These are phyloP conservation scores for Hyphopichia fennica DNA, from an alignment of 1,139 yeast genomes.

Conservation along the genomic window DNA sequence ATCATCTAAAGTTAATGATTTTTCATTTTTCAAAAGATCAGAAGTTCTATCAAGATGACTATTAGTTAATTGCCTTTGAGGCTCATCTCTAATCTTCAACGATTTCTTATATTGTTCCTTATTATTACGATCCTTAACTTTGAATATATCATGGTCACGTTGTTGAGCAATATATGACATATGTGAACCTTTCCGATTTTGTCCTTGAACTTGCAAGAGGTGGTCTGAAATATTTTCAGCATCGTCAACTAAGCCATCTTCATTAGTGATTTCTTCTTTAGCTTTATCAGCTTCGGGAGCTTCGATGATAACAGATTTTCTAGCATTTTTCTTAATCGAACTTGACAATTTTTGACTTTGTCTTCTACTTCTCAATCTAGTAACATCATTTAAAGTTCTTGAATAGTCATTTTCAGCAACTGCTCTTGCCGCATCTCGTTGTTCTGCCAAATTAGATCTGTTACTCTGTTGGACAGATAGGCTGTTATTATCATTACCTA, in stretches of 20 bases:
- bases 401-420: slow-evolving; percentile 4
- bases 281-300: slow-evolving; percentile 56
- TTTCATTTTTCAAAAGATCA: slow-evolving; percentile 73
- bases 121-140: slow-evolving; percentile 16
- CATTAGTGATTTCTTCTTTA: slow-evolving; percentile 19
- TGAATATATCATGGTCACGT: slow-evolving; percentile 35
- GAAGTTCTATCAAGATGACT: slow-evolving; percentile 55
- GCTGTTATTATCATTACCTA: background rate
- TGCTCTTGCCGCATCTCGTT: slow-evolving; percentile 1
- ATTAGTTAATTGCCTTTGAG: slow-evolving; percentile 31
- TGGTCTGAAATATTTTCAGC: slow-evolving; percentile 3
- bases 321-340: slow-evolving; percentile 49
- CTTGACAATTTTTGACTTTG: slow-evolving; percentile 65
- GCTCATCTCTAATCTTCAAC: slow-evolving; percentile 48
- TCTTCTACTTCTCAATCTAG: slow-evolving; percentile 72
- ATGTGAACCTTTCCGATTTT: slow-evolving; percentile 13
- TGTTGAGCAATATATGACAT: slow-evolving; percentile 23
- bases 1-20: slow-evolving; percentile 88
- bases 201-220: background rate
- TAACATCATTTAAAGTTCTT: slow-evolving; percentile 72
- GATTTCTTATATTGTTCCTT: slow-evolving; percentile 20
- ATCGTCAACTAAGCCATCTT: slow-evolving; percentile 13
- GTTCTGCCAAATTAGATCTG: background rate
- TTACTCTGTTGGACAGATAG: background rate
- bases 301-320: slow-evolving; percentile 46